A percentile compares a stretch with the other conserved stretches of the same genome.
These are phyloP conservation scores for Rhodamnia rubescens DNA, from an alignment of 345 rosid genomes.

Conservation along the genomic window DNA sequence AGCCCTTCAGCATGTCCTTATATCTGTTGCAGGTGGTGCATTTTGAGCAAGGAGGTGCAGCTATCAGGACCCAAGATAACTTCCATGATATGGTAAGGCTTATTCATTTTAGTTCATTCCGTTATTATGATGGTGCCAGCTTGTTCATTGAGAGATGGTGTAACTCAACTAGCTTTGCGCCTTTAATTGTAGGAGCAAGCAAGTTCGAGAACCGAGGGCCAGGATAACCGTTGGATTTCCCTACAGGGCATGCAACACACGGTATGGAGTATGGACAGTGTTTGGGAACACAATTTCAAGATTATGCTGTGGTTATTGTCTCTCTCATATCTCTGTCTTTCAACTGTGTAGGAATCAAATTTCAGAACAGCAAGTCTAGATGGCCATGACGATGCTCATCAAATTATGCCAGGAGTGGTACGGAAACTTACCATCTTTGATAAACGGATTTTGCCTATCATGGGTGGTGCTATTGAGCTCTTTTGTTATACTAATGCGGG, in stretches of 20 bases:
- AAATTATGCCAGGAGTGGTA: constrained; percentile 33
- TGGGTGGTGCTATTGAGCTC: constrained; percentile 6
- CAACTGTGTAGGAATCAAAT: constrained; percentile 22
- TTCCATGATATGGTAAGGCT: constrained; percentile 21
- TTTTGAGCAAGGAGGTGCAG: background rate
- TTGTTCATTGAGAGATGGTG: background rate
- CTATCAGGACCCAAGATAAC: constrained; percentile 14
- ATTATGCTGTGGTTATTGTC: background rate
- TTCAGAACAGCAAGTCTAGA: constrained; percentile 34
- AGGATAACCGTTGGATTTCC: constrained; percentile 31
- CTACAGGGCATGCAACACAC: constrained; percentile 23
- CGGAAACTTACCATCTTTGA: background rate
- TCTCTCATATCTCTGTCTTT: background rate
- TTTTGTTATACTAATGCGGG: constrained; percentile 1
- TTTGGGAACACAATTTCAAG: background rate
- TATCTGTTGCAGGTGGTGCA: constrained; percentile 17
- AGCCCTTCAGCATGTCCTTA: background rate
- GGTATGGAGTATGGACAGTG: constrained; percentile 8
- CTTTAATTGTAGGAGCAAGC: constrained; percentile 20
- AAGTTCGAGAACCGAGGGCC: constrained; percentile 27
- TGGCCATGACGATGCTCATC: constrained; percentile 10
- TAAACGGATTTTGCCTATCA: background rate
- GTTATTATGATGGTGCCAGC: background rate
- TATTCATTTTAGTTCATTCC: background rate
- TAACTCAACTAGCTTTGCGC: background rate